Evolutionary conservation across 352 stramenopile genomes (phyloP), one percentile per base, ranked within the genome.

Genomic region (Aphanomyces invadans): DNA sequence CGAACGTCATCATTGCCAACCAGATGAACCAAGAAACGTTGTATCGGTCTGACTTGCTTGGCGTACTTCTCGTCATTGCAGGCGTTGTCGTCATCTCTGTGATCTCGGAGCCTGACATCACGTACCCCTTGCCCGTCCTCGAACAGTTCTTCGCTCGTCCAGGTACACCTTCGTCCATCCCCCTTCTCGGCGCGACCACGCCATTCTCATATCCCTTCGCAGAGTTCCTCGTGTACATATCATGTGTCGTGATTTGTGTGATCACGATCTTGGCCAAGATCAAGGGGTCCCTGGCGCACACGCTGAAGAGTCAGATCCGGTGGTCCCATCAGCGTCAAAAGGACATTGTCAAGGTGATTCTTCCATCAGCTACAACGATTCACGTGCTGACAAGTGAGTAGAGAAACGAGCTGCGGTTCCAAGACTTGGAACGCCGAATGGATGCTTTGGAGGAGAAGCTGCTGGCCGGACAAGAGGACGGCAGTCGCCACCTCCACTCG

Each of bases 241-340:
- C 86, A 21, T 77, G 79, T 36, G 79, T 94, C 23, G 80, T 80
- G 28, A 77, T 92, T 2, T 79, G 78, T 52, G 75, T 78, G 11
- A 82, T 94, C 53, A 89, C 77, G 44, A 94, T 94, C 80, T 75
- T 94, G 17, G 86, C 86, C 33, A 92, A 83, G n/a, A 94, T 94
- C 76, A 92, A 94, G 72, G 86, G 86, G 29, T 92, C 86, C 28
- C 75, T 91, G 12, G 83, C 86, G 19, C 83, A 94, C 66, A 80
- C 81, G 4, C 73, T 94, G 19, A 94, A 92, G 68, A 92, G 89
- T 63, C 86, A 92, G 53, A 80, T 92, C 29, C 80, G 89, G 67
- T 89, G 76, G 75, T 94, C 85, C 38, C 87, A 89, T 42, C 76
- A 76, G 60, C 82, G 83, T 10, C 83, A 92, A 62, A 91, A 92